Conservation (phyloP, 148 eudicot species). For the Rhododendron vialii region DNA sequence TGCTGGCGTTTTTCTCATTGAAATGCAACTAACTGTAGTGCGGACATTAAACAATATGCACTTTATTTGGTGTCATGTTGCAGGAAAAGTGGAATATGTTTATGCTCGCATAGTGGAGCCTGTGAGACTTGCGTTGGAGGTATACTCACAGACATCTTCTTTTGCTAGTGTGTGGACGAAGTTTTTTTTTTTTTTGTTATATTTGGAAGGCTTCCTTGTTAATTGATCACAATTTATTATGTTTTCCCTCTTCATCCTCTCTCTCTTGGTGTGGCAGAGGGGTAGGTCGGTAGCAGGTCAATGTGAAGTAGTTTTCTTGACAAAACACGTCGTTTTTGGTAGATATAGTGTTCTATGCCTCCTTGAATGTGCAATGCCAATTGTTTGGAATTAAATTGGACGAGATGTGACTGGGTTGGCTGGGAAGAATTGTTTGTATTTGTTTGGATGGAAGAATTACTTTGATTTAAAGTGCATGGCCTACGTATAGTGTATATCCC, state of each 20-base stretch:
- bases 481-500: not conserved
- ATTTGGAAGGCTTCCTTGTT: not conserved
- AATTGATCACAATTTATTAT: not conserved
- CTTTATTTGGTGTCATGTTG: slow-evolving; percentile 14
- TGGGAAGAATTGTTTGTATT: not conserved
- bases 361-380: not conserved
- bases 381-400: not conserved
- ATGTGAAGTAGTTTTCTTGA: not conserved
- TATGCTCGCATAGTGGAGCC: slow-evolving; percentile 83
- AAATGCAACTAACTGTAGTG: not conserved
- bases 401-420: not conserved
- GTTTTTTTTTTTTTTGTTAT: not conserved
- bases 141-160: slow-evolving; percentile 13
- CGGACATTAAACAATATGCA: not conserved
- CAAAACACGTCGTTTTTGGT: not conserved
- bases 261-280: not conserved
- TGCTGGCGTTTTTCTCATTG: not conserved
- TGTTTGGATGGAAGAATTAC: not conserved
- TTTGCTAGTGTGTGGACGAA: not conserved
- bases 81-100: slow-evolving; percentile 90
- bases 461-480: not conserved
- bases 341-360: not conserved
- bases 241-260: not conserved
- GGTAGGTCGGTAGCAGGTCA: not conserved
- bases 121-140: slow-evolving; percentile 81